Conservation (phyloP, 164 flowering plant genomes). For the Saururus chinensis region DNA sequence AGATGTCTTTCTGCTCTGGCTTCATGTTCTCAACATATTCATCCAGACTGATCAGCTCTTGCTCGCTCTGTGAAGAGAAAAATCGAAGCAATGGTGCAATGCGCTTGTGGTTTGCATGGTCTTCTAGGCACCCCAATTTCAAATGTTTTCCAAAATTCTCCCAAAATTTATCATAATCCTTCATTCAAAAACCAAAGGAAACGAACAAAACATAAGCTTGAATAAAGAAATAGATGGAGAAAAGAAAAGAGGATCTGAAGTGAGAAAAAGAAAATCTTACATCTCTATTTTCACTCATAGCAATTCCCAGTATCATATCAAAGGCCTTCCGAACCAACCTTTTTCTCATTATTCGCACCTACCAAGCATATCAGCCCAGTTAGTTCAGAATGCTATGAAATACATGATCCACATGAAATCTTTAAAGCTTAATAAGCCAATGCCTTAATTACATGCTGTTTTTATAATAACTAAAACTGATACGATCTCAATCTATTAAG, state of each 20-base stretch:
- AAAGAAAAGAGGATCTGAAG: background rate
- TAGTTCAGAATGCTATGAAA: background rate
- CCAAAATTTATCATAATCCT: slow-evolving; percentile 96
- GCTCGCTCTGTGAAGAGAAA: slow-evolving; percentile 84
- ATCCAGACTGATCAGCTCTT: slow-evolving; percentile 80
- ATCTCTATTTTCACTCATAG: slow-evolving; percentile 80
- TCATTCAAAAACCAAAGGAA: slow-evolving; percentile 6
- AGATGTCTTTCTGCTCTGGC: slow-evolving; percentile 88
- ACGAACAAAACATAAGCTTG: background rate
- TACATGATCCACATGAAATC: too few species aligned
- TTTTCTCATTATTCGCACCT: slow-evolving; percentile 95
- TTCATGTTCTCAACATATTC: slow-evolving; percentile 96
- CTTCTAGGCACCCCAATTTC: slow-evolving; percentile 92
- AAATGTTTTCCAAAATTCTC: slow-evolving; percentile 80
- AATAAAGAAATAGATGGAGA: background rate
- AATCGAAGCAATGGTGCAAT: slow-evolving; percentile 86
- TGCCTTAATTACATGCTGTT: too few species aligned
- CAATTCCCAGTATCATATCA: slow-evolving; percentile 89
- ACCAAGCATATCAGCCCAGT: slow-evolving; percentile 4
- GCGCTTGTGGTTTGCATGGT: slow-evolving; percentile 87
- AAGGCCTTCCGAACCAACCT: slow-evolving; percentile 89
- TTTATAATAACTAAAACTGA: too few species aligned
- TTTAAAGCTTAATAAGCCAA: too few species aligned
- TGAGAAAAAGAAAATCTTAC: slow-evolving; percentile 21
- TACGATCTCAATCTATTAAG: background rate